phyloP scores from a whole-genome alignment of 225 moss, liverwort and hornwort genomes.

The Sphagnum contortum region DNA sequence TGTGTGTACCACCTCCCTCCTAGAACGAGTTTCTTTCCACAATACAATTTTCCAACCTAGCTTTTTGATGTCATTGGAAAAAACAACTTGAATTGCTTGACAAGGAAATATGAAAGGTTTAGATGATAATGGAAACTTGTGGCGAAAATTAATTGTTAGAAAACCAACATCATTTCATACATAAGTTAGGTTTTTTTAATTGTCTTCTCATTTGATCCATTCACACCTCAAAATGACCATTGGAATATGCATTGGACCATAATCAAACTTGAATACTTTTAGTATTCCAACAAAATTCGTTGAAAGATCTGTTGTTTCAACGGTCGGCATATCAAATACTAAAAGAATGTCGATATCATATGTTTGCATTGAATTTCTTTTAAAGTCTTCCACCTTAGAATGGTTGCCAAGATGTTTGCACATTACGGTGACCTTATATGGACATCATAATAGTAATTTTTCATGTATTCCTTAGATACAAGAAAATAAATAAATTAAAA shows the following conservation, averaged over 20 bases:
- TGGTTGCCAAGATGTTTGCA: not conserved
- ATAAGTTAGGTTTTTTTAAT: slow-evolving; percentile 1
- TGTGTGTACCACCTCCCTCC: not conserved
- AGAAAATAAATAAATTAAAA: too few relatives aligned
- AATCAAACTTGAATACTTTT: slow-evolving; percentile 2
- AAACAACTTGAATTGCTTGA: not conserved
- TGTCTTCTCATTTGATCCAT: slow-evolving; percentile 1
- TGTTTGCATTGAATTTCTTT: too few relatives aligned
- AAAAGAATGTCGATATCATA: too few relatives aligned
- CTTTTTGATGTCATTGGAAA: not conserved
- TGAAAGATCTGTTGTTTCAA: too few relatives aligned
- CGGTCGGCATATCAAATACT: too few relatives aligned
- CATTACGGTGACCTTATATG: too few relatives aligned
- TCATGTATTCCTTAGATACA: too few relatives aligned
- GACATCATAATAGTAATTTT: too few relatives aligned
- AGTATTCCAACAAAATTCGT: not conserved
- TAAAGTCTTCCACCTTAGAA: not conserved
- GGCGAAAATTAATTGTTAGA: not conserved
- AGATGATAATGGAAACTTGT: not conserved
- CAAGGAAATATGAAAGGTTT: not conserved
- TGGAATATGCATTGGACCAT: not conserved
- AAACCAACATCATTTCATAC: not conserved
- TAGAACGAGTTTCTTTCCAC: too few relatives aligned
- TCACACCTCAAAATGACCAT: not conserved
- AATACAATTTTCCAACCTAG: too few relatives aligned